A percentile compares a stretch with the other conserved stretches of the same genome.
Conservation (phyloP, 345 rosid genomes). For the Rhodamnia rubescens region DNA sequence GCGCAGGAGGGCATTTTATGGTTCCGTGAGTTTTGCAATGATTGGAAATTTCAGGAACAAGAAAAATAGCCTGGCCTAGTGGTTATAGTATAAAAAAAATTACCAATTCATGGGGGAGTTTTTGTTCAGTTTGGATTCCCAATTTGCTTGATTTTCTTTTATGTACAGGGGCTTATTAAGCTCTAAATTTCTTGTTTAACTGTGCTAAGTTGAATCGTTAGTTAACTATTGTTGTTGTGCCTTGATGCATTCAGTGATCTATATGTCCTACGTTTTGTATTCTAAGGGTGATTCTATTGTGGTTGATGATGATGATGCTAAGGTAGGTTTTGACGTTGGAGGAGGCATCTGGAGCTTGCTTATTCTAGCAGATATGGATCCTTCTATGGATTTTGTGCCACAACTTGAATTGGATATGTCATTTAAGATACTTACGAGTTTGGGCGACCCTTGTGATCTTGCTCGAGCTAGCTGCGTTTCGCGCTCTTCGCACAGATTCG, state of each 20-base stretch:
- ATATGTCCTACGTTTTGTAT: not conserved
- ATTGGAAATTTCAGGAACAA: not conserved
- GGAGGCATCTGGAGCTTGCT: not conserved
- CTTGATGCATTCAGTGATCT: not conserved
- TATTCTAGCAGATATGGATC: not conserved
- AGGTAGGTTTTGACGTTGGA: not conserved
- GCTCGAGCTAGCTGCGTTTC: constrained; percentile 61
- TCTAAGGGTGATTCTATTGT: not conserved
- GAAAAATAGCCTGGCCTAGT: not conserved
- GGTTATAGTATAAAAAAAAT: not conserved
- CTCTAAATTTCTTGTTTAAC: not conserved
- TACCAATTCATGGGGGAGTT: not conserved
- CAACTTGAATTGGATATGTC: constrained; percentile 36
- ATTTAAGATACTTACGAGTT: constrained; percentile 28
- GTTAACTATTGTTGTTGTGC: not conserved
- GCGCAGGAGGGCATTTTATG: not conserved
- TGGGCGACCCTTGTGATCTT: constrained; percentile 63
- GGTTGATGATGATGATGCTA: not conserved
- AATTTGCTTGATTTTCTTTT: not conserved
- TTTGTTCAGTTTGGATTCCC: not conserved
- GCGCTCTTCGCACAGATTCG: constrained; percentile 50
- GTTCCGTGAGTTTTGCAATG: not conserved
- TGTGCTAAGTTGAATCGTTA: not conserved
- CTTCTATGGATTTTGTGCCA: constrained; percentile 37
- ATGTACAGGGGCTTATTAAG: not conserved